Base-by-base conservation (phyloP, 176 grass and related monocot genomes). In the Secale cereale region DNA sequence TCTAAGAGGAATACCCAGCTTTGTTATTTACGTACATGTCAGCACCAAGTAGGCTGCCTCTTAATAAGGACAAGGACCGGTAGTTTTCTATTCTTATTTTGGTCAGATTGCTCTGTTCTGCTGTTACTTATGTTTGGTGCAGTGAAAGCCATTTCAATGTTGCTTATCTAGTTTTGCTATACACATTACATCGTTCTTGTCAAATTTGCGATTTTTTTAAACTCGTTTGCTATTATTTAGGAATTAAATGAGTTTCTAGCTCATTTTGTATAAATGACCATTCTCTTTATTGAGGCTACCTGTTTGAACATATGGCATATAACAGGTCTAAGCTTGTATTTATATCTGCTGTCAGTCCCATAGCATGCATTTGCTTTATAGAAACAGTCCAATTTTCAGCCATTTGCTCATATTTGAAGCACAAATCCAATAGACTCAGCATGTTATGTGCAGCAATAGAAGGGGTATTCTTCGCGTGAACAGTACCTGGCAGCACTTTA, bases 1-100 rank as follows among this genome's bases (percentile, higher is more conserved):
- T 7, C 35, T 36, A 36, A 7, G 35, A 36, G 35, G 35, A 36
- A 36, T 36, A 36, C 6, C 6, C 35, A 36, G 6, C 35, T 36
- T 36, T 7, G 35, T 7, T 36, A 36, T 36, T 36, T n/a, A n/a
- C n/a, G n/a, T 36, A 36, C 35, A 36, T 36, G 35, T 36, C 35
- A 36, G 35, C 35, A 36, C 35, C 35, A 36, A 36, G n/a, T n/a
- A n/a, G 93, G 90, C 83, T 99, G 59, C 85, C 97, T 40, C 85
- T 99, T 20, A 92, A 94, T 83, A 99, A 87, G 37, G 91, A 99
- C 86, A 99, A 99, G 82, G 93, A 97, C 68, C 81, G 94, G 97
- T 99, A 92, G 1, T 70, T 85, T 70, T 77, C 9, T 79, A 59
- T 59, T 87, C 54, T 33, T 36, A 10, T 67, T 70, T 69, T 7